Conservation (phyloP, 2,329 filamentous ascomycete genomes). For the Pyricularia sp. region DNA sequence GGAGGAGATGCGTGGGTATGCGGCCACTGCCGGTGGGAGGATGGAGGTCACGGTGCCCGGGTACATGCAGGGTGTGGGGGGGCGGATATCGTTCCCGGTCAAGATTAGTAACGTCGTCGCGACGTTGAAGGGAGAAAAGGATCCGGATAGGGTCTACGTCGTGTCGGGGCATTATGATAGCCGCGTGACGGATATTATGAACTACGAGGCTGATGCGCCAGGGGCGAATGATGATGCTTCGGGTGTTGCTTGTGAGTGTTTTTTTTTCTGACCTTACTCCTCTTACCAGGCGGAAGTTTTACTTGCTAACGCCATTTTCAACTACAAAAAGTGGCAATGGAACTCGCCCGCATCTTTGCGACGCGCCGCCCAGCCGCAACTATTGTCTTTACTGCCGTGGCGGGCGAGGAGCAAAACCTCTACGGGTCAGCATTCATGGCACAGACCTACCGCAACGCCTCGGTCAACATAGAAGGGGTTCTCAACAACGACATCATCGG, state of each 20-base stretch:
- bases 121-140: conserved; percentile 36
- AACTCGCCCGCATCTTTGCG: conserved; percentile 43
- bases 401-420: conserved; percentile 48
- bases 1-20: conserved; percentile 36
- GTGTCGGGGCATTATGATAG: conserved; percentile 48
- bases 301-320: background rate
- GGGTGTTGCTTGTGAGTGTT: conserved; percentile 20
- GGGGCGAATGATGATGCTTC: conserved; percentile 47
- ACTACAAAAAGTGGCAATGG: conserved; percentile 30
- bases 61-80: conserved; percentile 38
- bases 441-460: conserved; percentile 38
- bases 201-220: conserved; percentile 42
- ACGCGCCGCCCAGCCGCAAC: conserved; percentile 34
- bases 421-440: conserved; percentile 43
- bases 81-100: conserved; percentile 38
- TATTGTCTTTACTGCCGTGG: conserved; percentile 46
- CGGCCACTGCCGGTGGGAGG: conserved; percentile 34
- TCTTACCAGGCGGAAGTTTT: no score
- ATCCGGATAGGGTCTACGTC: conserved; percentile 39
- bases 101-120: conserved; percentile 44
- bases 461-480: conserved; percentile 46
- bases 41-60: conserved; percentile 40
- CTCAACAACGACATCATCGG: conserved; percentile 50
- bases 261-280: no score
- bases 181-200: conserved; percentile 36